Base-by-base conservation (phyloP, 371 early-diverging fungal species). In the Syncephalastrum sp. region DNA sequence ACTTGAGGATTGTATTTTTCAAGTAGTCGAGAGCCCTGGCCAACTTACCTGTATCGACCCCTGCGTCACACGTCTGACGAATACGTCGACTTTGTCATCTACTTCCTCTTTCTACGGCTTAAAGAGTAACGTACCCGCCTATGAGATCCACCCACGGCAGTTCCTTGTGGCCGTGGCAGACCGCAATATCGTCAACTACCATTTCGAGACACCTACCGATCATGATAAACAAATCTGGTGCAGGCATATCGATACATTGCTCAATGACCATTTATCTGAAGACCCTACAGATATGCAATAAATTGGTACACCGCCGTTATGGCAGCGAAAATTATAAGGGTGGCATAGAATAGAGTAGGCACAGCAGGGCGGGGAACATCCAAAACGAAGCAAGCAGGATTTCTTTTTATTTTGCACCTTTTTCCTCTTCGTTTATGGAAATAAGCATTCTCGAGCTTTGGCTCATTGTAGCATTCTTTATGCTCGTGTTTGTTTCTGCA, bases 151-250 rank as follows among this genome's bases (percentile, higher is more conserved):
- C 44, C 73, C 73, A 8, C 55, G 55, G 0, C 73, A 72, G 38
- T 72, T 72, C 24, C 56, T 63, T 23, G 66, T 69, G 38, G 66
- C 67, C 7, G 53, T 72, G 23, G 73, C 69, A 0, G 63, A 64
- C 1, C 38, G 49, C 4, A 53, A 59, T 38, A 49, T 72, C 5
- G 57, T 51, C 5, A 66, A 64, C 16, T 48, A 60, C 19, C 67
- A 53, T 8, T 69, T 72, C 44, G 73, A 72, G 47, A 52, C 73
- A 6, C 52, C 53, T 5, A 64, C 67, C 0, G n/a, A 60, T 0
- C 58, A 72, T 24, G 67, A 69, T 24, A 72, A 72, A 24, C 47
- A 62, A 5, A 23, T 27, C 3, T 72, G 73, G 73, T 72, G 73
- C 16, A 48, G 42, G 19, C 60, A 61, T 53, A 52, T 72, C 25